Base-by-base conservation (phyloP, 352 stramenopile species). In the Phytophthora vignae region DNA sequence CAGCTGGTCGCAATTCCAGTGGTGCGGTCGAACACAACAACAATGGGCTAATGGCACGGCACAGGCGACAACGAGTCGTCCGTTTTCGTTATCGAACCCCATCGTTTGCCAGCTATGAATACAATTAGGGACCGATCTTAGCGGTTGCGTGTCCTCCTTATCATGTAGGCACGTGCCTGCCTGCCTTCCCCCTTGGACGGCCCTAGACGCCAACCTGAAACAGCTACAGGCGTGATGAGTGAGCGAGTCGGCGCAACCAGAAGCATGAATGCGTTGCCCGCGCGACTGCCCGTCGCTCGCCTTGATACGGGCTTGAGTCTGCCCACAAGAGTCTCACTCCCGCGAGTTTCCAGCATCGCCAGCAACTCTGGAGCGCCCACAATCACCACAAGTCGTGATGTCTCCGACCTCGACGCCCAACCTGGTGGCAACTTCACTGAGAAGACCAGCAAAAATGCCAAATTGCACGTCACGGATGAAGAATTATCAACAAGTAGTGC, bases 111-210 rank as follows among this genome's bases (percentile, higher is more conserved):
- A n/a, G 46, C 49, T 55, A 55, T 55, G 49, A 55, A 55, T 55
- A 55, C 49, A 22, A 36, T 55, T 6, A 52, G 49, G 49, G 49
- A 55, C 19, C 22, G 22, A 33, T 55, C 49, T 55, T 36, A 55
- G 49, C 49, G 49, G 49, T 55, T 55, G 49, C 49, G 12, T 55
- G 49, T 55, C 49, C 49, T 55, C 49, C 12, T 21, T 33, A 54
- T 55, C 49, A 33, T 36, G 49, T 9, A 36, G 49, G 22, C 49
- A 55, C 49, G 49, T 55, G 49, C 12, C 49, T 55, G 21, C 49
- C 49, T 36, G 21, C 49, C 49, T 55, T 21, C 49, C 22, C 49
- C 10, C 49, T 19, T 55, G 22, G 49, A 55, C 49, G 22, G 49
- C 49, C 22, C 46, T 25, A 11, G n/a, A 27, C 46, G 6, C 11